Evolutionary conservation across 768 basidiomycete species (phyloP).

Genomic region (Boletus reticulatus): DNA sequence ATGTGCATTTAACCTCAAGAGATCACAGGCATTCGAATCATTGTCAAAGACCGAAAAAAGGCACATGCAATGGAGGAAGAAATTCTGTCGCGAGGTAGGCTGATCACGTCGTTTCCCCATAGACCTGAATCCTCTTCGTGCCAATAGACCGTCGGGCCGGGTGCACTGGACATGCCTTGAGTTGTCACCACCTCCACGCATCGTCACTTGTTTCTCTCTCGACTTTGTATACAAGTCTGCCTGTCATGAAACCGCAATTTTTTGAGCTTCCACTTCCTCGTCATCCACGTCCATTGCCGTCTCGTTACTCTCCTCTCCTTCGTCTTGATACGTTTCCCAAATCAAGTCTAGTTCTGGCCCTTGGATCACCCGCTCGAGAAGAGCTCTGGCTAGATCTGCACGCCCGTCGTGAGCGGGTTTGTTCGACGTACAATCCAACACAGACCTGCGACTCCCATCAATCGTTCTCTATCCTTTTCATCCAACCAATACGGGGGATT

Average conservation of each 20-base stretch:
- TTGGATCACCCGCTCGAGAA: conserved; percentile 67
- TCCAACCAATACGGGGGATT: conserved; percentile 63
- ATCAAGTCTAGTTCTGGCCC: conserved; percentile 68
- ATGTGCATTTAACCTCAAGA: conserved; percentile 48
- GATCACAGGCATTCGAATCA: conserved; percentile 32
- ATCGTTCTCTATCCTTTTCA: conserved; percentile 34
- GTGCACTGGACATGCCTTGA: conserved; percentile 16
- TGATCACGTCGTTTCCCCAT: background rate
- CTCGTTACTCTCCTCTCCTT: conserved; percentile 40
- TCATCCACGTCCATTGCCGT: conserved; percentile 51
- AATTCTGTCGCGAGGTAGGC: conserved; percentile 50
- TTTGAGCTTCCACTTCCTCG: conserved; percentile 45
- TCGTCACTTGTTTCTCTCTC: too few relatives aligned
- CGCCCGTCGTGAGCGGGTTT: conserved; percentile 4
- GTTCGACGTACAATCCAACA: background rate
- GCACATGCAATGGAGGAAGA: conserved; percentile 53
- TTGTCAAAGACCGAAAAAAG: conserved; percentile 37
- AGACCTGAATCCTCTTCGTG: conserved; percentile 1
- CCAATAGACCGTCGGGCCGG: conserved; percentile 18
- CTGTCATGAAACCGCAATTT: conserved; percentile 17
- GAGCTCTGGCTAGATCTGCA: conserved; percentile 55
- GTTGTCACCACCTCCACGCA: background rate
- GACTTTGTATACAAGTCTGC: background rate
- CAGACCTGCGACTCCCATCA: conserved; percentile 51
- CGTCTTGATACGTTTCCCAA: conserved; percentile 58